Evolutionary conservation across 306 rosid species (phyloP), one percentile per base, ranked within the genome.

Genomic region (Citrullus amarus): DNA sequence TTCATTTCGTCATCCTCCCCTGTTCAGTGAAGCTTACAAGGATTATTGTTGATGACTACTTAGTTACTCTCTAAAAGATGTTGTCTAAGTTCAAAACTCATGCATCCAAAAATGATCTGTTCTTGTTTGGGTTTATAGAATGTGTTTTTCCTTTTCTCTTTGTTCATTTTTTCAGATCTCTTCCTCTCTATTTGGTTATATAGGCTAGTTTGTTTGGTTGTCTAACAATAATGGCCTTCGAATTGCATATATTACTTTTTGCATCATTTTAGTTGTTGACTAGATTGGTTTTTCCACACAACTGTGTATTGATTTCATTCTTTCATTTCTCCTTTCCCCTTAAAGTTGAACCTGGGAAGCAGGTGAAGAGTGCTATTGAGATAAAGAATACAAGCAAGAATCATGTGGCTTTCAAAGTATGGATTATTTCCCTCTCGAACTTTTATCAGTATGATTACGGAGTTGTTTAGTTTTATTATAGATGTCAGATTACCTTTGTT

Each of bases 331-430:
- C 71, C 15, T 74, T 51, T 51, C 7, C 18, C 56, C 44, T 86
- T 86, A 82, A 32, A 93, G 98, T 89, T 87, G 98, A 93, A 85
- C 93, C 98, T 38, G 98, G 96, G 28, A 93, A 93, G 86, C 98
- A 93, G 87, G 98, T 89, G 69, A 89, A 81, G 84, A 91, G 96
- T 57, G 96, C 98, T 32, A 81, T 93, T 82, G 84, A 91, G 82
- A 93, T 93, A 68, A 91, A 89, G 84, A 93, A 93, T 89, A 88
- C 86, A 48, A 62, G 90, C 91, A 93, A 89, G 87, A 88, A 86
- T 81, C 90, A 79, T 80, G 89, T 93, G 75, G 98, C 98, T 80
- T 93, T 93, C 91, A 93, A 93, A 91, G 98, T 91, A 84, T 56
- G 86, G 79, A 83, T 18, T 79, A 34, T 83, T 51, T 65, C 43